Conservation (phyloP, 805 yeast species). For the Priceomyces fermenticarens region DNA sequence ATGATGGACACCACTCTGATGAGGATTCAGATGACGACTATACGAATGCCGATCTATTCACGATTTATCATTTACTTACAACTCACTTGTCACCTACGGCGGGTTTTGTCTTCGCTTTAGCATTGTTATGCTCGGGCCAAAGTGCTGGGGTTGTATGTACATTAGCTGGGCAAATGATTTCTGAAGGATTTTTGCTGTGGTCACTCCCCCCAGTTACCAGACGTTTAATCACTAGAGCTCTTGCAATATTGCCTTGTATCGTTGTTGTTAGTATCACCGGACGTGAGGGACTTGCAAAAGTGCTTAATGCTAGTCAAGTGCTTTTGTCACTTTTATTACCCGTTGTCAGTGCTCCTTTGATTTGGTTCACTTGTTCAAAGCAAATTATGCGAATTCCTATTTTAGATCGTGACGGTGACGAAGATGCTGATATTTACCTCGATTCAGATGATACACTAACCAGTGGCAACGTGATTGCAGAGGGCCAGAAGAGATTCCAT, state of each 20-base stretch:
- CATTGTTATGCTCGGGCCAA: constrained; percentile 87
- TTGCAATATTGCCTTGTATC: constrained; percentile 84
- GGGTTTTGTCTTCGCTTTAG: constrained; percentile 84
- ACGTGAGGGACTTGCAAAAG: constrained; percentile 72
- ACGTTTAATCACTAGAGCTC: constrained; percentile 72
- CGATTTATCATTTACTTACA: constrained; percentile 70
- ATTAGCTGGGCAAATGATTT: constrained; percentile 89
- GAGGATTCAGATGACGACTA: constrained; percentile 40
- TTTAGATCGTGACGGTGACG: constrained; percentile 28
- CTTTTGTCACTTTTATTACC: constrained; percentile 78
- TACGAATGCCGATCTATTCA: constrained; percentile 67
- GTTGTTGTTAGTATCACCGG: constrained; percentile 72
- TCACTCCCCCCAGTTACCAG: constrained; percentile 78
- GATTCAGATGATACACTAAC: constrained; percentile 8
- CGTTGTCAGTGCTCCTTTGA: constrained; percentile 82
- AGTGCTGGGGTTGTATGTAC: constrained; percentile 95
- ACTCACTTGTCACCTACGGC: constrained; percentile 79
- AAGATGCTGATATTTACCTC: constrained; percentile 17
- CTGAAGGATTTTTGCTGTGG: constrained; percentile 85
- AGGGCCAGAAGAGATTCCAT: constrained; percentile 18
- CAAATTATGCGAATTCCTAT: constrained; percentile 59
- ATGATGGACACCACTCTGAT: constrained; percentile 13
- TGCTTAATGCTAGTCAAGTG: constrained; percentile 80
- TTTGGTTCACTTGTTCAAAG: constrained; percentile 73
- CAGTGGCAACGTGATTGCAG: not conserved